Conservation (phyloP, 129 eudicot genomes). For the Daucus carota region DH1_v3.0 NC_030386.2:34703001-34703500, state of each 20-base stretch:
- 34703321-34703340: no score
- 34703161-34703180: no score
- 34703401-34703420: not conserved
- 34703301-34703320: no score
- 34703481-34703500: not conserved
- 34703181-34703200: no score
- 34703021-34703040: not conserved
- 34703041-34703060: not conserved
- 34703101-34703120: no score
- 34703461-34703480: not conserved
- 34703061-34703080: no score
- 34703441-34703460: not conserved
- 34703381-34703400: not conserved
- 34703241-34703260: not conserved
- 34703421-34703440: constrained; percentile 1
- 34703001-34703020: not conserved
- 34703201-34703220: no score
- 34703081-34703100: not conserved
- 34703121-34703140: not conserved
- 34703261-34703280: not conserved
- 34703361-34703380: not conserved
- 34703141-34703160: no score
- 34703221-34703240: not conserved
- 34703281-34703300: no score
- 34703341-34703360: not conserved